A percentile compares a stretch with the other conserved stretches of the same genome.
These are phyloP conservation scores for Coprinopsis strossmayeri DNA, from an alignment of 768 basidiomycete species.

Conservation along the genomic window DNA sequence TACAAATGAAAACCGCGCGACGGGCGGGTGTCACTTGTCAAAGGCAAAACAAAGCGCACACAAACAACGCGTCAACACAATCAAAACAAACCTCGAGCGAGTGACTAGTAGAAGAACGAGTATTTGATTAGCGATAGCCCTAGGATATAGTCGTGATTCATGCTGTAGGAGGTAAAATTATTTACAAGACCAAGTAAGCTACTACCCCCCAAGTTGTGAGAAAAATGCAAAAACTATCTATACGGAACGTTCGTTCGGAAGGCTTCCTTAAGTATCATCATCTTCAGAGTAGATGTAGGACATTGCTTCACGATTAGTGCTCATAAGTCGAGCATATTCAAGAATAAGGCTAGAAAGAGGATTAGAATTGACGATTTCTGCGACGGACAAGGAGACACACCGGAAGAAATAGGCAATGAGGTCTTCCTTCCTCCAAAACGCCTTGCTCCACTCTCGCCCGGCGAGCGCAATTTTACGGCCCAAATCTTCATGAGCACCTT, in stretches of 20 bases:
- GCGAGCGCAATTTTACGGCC: slow-evolving; percentile 47
- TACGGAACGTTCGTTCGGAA: too few relatives aligned
- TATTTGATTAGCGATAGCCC: too few relatives aligned
- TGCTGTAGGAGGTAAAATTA: too few relatives aligned
- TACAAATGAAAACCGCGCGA: background rate
- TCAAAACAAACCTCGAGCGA: background rate
- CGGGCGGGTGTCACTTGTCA: too few relatives aligned
- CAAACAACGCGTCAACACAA: background rate
- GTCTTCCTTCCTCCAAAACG: slow-evolving; percentile 57
- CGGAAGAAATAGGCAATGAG: slow-evolving; percentile 53
- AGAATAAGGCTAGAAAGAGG: slow-evolving; percentile 10
- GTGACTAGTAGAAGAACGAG: background rate
- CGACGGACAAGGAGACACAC: slow-evolving; percentile 20
- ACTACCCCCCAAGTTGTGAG: too few relatives aligned
- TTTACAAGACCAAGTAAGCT: too few relatives aligned
- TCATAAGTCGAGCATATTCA: slow-evolving; percentile 49
- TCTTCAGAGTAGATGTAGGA: slow-evolving; percentile 13
- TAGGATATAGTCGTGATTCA: too few relatives aligned
- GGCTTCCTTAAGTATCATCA: too few relatives aligned
- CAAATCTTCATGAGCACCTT: slow-evolving; percentile 54
- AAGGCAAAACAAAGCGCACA: too few relatives aligned
- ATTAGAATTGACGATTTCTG: background rate
- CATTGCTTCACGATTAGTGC: slow-evolving; percentile 33
- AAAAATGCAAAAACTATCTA: background rate
- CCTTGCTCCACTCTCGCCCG: slow-evolving; percentile 51